phyloP scores from a whole-genome alignment of 768 basidiomycete genomes.

The Serendipita vermifera region DNA sequence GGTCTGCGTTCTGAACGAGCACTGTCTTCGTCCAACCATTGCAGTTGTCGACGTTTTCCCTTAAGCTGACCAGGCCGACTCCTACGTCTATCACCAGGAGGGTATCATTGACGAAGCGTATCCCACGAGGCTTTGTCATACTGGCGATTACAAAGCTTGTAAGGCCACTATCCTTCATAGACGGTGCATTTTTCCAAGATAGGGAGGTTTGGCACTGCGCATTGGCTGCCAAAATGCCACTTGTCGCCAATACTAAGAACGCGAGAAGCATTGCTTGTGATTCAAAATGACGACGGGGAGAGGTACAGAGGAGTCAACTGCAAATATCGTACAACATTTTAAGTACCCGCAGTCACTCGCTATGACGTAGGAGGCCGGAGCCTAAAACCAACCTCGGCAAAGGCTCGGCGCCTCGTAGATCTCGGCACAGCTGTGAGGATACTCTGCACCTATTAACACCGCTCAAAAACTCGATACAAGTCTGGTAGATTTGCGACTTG shows the following conservation, averaged over 20 bases:
- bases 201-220: background rate
- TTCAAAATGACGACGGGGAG: too few species aligned
- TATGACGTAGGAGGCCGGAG: too few species aligned
- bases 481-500: constrained; percentile 86
- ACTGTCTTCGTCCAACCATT: background rate
- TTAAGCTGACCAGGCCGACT: background rate
- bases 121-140: background rate
- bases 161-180: background rate
- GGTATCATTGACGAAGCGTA: background rate
- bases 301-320: too few species aligned
- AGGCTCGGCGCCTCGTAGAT: background rate
- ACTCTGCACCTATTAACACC: constrained; percentile 34
- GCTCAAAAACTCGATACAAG: constrained; percentile 87
- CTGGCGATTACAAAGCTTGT: background rate
- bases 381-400: too few species aligned
- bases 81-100: background rate
- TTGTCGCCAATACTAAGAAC: too few species aligned
- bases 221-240: too few species aligned
- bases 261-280: too few species aligned
- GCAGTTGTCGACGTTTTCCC: background rate
- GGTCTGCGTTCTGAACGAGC: background rate
- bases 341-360: too few species aligned
- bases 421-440: background rate
- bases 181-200: background rate
- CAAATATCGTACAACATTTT: too few species aligned